Conservation (phyloP, 164 flowering plant species). For the Vitis labrusca region DNA sequence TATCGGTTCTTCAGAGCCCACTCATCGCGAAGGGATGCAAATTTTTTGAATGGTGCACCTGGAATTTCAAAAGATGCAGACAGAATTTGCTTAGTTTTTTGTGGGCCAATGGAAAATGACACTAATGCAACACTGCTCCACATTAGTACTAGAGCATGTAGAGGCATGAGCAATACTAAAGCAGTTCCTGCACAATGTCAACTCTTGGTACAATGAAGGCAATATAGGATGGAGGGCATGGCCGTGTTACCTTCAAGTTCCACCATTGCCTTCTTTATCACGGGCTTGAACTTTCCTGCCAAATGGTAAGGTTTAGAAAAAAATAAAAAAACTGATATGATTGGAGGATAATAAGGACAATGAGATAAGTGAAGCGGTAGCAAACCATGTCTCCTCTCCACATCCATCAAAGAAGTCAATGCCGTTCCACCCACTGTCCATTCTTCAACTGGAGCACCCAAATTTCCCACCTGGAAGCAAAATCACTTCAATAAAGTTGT, state of each 20-base stretch:
- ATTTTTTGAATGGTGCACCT: conserved; percentile 95
- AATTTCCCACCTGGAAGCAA: conserved; percentile 74
- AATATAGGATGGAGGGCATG: too few relatives aligned
- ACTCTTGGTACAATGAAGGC: too few relatives aligned
- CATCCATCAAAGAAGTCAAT: conserved; percentile 91
- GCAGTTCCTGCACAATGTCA: too few relatives aligned
- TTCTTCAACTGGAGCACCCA: conserved; percentile 81
- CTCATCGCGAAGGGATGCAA: conserved; percentile 78
- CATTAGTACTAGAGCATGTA: too few relatives aligned
- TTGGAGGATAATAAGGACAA: background rate
- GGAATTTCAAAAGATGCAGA: conserved; percentile 20
- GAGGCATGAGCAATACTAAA: too few relatives aligned
- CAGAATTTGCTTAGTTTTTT: background rate
- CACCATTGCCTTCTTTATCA: conserved; percentile 99
- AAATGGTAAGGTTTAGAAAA: conserved; percentile 1
- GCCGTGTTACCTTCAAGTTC: conserved; percentile 77
- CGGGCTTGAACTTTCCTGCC: conserved; percentile 97
- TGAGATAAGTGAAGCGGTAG: background rate
- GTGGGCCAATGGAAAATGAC: too few relatives aligned
- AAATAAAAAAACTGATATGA: background rate
- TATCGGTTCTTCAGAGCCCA: conserved; percentile 91
- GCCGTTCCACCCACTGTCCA: conserved; percentile 99
- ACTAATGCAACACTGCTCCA: too few relatives aligned
- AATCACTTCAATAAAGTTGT: too few relatives aligned
- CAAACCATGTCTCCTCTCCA: conserved; percentile 98